phyloP scores from a whole-genome alignment of 1,284 basidiomycete genomes.

The Pholiota adiposa region DNA sequence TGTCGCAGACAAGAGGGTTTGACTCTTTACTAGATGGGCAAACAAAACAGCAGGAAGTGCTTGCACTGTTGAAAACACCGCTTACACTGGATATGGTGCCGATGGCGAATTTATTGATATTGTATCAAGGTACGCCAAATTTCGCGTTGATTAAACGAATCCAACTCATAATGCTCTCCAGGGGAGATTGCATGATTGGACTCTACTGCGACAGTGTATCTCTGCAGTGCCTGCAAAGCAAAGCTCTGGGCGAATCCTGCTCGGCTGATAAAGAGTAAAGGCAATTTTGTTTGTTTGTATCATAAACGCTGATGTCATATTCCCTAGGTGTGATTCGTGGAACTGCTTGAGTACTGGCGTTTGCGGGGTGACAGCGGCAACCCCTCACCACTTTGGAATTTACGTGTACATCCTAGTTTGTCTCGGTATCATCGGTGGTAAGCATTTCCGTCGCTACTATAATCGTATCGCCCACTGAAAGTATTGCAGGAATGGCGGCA shows the following conservation, averaged over 20 bases:
- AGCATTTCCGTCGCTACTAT: slow-evolving; percentile 24
- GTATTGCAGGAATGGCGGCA: slow-evolving; percentile 63
- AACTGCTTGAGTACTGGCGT: slow-evolving; percentile 69
- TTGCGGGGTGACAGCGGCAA: slow-evolving; percentile 66
- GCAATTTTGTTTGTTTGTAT: not conserved
- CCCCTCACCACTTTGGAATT: slow-evolving; percentile 63
- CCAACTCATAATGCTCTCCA: slow-evolving; percentile 28
- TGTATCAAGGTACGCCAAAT: slow-evolving; percentile 67
- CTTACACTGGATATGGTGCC: slow-evolving; percentile 70
- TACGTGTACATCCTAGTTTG: slow-evolving; percentile 81
- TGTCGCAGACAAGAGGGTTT: not conserved
- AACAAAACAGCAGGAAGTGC: slow-evolving; percentile 66
- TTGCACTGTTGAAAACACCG: slow-evolving; percentile 80
- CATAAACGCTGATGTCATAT: not conserved
- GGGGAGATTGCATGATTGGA: slow-evolving; percentile 69
- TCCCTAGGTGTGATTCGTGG: slow-evolving; percentile 68
- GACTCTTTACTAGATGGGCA: slow-evolving; percentile 58
- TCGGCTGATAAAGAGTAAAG: slow-evolving; percentile 82
- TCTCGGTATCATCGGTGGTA: slow-evolving; percentile 73
- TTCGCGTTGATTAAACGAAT: not conserved
- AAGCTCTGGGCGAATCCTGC: slow-evolving; percentile 61
- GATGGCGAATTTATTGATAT: slow-evolving; percentile 71
- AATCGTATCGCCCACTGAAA: not conserved
- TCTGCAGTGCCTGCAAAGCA: slow-evolving; percentile 63
- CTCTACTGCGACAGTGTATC: slow-evolving; percentile 75